Base-by-base conservation (phyloP, 75 land plant genomes). In the Cryptomeria japonica region DNA sequence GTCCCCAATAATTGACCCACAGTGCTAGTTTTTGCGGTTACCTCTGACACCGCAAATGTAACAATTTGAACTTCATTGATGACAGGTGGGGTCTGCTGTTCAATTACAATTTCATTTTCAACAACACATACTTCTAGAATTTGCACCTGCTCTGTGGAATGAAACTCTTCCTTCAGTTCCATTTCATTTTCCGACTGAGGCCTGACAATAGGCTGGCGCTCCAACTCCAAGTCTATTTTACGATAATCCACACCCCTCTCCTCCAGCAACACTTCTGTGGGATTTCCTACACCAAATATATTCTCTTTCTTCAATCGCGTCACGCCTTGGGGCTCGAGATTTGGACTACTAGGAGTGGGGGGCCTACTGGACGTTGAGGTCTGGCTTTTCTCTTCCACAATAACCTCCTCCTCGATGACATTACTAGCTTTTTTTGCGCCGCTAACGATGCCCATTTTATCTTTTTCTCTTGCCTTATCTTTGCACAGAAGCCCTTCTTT, bases 161-260 rank as follows among this genome's bases (percentile, higher is more conserved):
- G n/a, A n/a, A n/a, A n/a, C n/a, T n/a, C n/a, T n/a, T n/a, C n/a
- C n/a, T n/a, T n/a, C n/a, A n/a, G n/a, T n/a, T n/a, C n/a, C n/a
- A n/a, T n/a, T n/a, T n/a, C n/a, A n/a, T n/a, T n/a, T n/a, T n/a
- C n/a, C n/a, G n/a, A n/a, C n/a, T n/a, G n/a, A n/a, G n/a, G n/a
- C 88, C 89, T 88, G 55, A 36, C 88, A 41, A 87, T 73, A 14
- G 88, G 22, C 46, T 77, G 70, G 89, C 72, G 89, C 41, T 91
- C 91, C 10, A 91, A 70, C 34, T 91, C 80, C 51, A 91, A 34
- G 61, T 91, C 91, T 70, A 84, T 82, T 39, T 87, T 87, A 44
- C 91, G 92, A 88, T 82, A 91, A 37, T 91, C 92, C n/a, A 83
- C 37, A 9, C 92, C 92, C 86, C 88, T 86, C 34, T 87, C 61